Evolutionary conservation across 495 filamentous ascomycete genomes (phyloP).

Genomic region (Echria macrotheca): DNA sequence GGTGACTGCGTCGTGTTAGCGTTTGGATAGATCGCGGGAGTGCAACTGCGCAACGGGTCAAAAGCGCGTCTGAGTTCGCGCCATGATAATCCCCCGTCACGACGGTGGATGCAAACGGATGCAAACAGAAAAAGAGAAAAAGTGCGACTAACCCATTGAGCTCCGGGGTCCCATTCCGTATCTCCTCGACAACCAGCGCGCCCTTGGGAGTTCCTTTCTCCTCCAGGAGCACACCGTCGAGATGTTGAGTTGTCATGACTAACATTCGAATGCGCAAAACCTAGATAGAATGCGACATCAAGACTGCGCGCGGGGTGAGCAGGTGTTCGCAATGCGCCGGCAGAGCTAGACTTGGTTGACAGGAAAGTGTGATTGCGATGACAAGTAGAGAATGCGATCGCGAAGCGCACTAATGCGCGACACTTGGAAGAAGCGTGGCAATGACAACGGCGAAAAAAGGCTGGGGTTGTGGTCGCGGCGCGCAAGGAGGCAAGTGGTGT

Average conservation of each 20-base stretch:
- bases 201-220: slow-evolving; percentile 46
- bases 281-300: slow-evolving; percentile 29
- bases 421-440: too few relatives aligned
- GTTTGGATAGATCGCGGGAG: too few relatives aligned
- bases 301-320: background rate
- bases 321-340: background rate
- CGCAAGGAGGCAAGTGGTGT: slow-evolving; percentile 4
- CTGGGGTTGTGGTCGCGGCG: too few relatives aligned
- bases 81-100: too few relatives aligned
- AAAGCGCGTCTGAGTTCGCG: too few relatives aligned
- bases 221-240: slow-evolving; percentile 41
- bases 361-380: background rate
- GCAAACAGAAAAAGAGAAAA: background rate
- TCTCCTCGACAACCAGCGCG: slow-evolving; percentile 38
- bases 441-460: too few relatives aligned
- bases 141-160: slow-evolving; percentile 28
- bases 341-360: background rate
- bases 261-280: slow-evolving; percentile 35
- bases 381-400: background rate
- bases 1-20: background rate
- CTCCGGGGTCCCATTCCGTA: slow-evolving; percentile 18
- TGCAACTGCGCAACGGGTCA: too few relatives aligned
- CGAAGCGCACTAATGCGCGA: background rate
- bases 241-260: slow-evolving; percentile 50
- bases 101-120: too few relatives aligned